Percentiles rank a stretch among this genome's conserved stretches.
Conservation (phyloP, 2,329 filamentous ascomycete genomes). For the Diaporthe citrichinensis region DNA sequence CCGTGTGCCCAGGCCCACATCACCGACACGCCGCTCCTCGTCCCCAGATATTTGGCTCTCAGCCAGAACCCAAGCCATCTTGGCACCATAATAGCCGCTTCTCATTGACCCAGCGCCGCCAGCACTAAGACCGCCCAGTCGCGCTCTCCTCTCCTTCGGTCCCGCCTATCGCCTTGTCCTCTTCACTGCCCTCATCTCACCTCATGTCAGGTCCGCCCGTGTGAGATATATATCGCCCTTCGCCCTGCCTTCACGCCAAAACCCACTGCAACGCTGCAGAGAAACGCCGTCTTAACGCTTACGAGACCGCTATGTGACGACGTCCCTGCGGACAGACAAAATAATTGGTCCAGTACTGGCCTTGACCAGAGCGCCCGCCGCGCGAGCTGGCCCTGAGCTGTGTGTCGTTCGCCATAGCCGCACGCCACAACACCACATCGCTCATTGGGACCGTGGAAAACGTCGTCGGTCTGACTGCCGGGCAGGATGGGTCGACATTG, state of each 20-base stretch:
- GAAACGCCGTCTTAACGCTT: neutral
- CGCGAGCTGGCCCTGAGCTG: neutral
- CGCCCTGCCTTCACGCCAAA: neutral
- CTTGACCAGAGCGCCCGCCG: constrained; percentile 18
- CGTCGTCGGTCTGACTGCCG: constrained; percentile 54
- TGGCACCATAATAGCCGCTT: constrained; percentile 26
- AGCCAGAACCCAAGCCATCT: constrained; percentile 25
- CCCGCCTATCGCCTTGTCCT: constrained; percentile 32
- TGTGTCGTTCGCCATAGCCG: neutral
- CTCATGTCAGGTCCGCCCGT: neutral
- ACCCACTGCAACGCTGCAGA: neutral
- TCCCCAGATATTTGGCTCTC: constrained; percentile 27
- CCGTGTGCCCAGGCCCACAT: constrained; percentile 28
- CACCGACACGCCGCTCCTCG: constrained; percentile 25
- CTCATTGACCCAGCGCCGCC: constrained; percentile 11
- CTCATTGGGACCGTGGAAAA: constrained; percentile 48
- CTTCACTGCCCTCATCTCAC: neutral
- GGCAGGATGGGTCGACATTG: constrained; percentile 49
- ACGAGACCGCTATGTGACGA: constrained; percentile 26
- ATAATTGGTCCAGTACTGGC: constrained; percentile 16
- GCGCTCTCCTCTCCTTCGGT: constrained; percentile 29
- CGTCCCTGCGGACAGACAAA: neutral
- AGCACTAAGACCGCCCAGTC: constrained; percentile 15
- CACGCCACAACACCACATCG: neutral
- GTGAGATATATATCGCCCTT: constrained; percentile 7